Base-by-base conservation (phyloP, 2,329 filamentous ascomycete species). In the Penicillium decumbens region DNA sequence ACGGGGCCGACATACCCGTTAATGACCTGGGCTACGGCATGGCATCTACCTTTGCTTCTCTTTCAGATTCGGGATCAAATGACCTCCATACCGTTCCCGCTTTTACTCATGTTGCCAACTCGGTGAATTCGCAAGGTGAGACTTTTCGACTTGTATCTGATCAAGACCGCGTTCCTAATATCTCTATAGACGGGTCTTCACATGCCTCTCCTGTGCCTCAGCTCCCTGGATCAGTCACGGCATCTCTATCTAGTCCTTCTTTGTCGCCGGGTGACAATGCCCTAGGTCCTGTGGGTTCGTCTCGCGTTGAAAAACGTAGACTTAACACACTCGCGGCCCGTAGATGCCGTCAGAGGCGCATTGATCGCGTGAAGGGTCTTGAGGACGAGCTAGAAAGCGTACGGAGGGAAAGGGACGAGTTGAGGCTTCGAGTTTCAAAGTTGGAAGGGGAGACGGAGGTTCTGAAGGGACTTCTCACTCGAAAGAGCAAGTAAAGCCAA, bases 291-390 rank as follows among this genome's bases (percentile, higher is more conserved):
- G 54, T 60, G 28, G 56, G 58, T 13, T 50, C 58, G 4, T 60
- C 59, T 32, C 60, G 62, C 24, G 57, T 68, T 15, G 59, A 62
- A 47, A 70, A 69, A 43, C 67, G 67, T 23, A 63, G 62, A 43
- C 57, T 67, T 10, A 70, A 70, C 49, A 70, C 67, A 12, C 60
- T 68, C 32, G 67, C 67, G 37, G 67, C 67, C 39, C 64, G 67
- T 15, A 58, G 67, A 38, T 70, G 66, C 54, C 67, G 67, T 4
- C 65, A 70, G 57, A 62, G 64, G 41, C 65, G 65, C 6, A 57
- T 65, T 24, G 66, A 70, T 41, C 61, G 62, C 49, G 60, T 67
- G 50, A 60, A 62, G 38, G 56, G 59, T 40, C 57, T 70, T 20
- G 65, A 69, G 54, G 61, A 56, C n/a, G 65, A 68, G 47, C 57